Conservation (phyloP, 2,329 filamentous ascomycete species). For the Calonectria pauciramosa region DNA sequence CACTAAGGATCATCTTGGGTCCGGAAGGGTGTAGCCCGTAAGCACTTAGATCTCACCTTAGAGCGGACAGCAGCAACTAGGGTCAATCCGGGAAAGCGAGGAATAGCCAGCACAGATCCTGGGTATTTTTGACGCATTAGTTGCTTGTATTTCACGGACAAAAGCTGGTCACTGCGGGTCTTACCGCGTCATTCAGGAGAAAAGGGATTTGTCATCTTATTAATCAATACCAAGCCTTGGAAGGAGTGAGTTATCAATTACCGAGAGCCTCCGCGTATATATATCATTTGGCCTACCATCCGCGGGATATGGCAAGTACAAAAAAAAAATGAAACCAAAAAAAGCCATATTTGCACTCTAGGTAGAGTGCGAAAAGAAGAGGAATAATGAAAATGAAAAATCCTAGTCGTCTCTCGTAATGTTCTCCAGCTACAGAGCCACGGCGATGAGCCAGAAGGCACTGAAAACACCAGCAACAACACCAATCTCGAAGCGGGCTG, state of each 20-base stretch:
- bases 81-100: not conserved
- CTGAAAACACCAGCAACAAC: conserved; percentile 43
- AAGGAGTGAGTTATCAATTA: conserved; percentile 3
- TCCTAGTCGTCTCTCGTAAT: not conserved
- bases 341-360: not conserved
- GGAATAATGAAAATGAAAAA: not conserved
- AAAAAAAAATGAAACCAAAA: not conserved
- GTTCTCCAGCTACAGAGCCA: conserved; percentile 34
- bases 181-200: not conserved
- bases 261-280: not conserved
- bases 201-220: not conserved
- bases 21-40: conserved; percentile 2
- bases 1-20: not conserved
- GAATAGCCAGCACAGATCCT: not conserved
- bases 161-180: not conserved
- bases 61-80: not conserved
- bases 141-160: not conserved
- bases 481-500: conserved; percentile 40
- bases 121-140: not conserved
- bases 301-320: not conserved
- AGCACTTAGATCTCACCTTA: conserved; percentile 25
- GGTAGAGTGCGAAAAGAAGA: not conserved
- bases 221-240: not conserved
- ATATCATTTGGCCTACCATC: not conserved
- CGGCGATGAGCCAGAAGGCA: conserved; percentile 39